Base-by-base conservation (phyloP, 257 asterid genomes). In the Thymus mandschuricus region DNA sequence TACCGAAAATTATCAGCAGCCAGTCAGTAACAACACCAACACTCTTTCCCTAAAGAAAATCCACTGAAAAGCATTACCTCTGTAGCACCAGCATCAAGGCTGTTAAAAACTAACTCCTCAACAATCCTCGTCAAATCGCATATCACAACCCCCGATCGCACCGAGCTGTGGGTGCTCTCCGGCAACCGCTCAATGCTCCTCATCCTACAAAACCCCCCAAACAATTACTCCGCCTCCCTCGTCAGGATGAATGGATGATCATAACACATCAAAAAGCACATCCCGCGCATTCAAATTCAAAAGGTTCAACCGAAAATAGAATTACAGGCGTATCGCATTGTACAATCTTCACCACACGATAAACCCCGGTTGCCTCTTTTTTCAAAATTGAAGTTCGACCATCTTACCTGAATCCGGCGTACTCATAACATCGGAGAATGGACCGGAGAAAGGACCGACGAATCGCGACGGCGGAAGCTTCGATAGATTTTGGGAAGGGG, bases 31-130 rank as follows among this genome's bases (percentile, higher is more conserved):
- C 49, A 64, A 60, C 49, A 43, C 44, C 59, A 51, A 7, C 55
- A 21, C 45, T 10, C 51, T 54, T 70, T 41, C 60, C 35, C 62
- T 4, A 29, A 43, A 72, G 46, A 45, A 70, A 71, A 10, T 46
- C 1, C 0, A 8, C 27, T 9, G 33, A 64, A 5, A 55, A 54
- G 21, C 12, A 67, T 27, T 77, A 90, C 98, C 96, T 89, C 85
- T 28, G 90, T 85, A 50, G 98, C 95, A 27, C 96, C 97, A 0
- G 98, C 91, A 66, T 93, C 97, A 6, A 93, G 86, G 79, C 96
- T 86, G 79, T 93, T 93, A 65, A 83, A 87, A 66, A 93, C 84
- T 75, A 93, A 81, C 85, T 93, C 97, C 76, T 93, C 97, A 62
- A 93, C 89, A 71, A 93, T 84, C 89, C 96, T 82, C 33, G 94